These are phyloP conservation scores for Gamarada debralockiae DNA, from an alignment of 495 filamentous ascomycete genomes.

Conservation along the genomic window DNA sequence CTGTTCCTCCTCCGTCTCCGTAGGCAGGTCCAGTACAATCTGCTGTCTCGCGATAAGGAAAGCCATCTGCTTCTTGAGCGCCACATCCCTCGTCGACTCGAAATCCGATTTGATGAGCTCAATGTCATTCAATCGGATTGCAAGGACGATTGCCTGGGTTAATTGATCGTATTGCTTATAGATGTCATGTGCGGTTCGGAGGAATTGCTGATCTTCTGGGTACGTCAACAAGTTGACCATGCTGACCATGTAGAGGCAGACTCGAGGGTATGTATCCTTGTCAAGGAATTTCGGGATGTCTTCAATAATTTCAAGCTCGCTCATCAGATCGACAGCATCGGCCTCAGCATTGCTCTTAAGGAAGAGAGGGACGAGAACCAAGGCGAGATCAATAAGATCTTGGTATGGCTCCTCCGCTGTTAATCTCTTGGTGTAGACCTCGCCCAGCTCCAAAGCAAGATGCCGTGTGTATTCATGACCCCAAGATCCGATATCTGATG, in stretches of 20 bases:
- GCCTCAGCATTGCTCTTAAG: conserved; percentile 96
- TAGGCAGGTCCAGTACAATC: conserved; percentile 68
- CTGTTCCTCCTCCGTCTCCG: conserved; percentile 61
- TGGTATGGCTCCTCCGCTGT: conserved; percentile 53
- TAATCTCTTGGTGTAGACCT: conserved; percentile 78
- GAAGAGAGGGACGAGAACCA: conserved; percentile 88
- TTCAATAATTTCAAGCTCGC: conserved; percentile 94
- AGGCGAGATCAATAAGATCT: conserved; percentile 78
- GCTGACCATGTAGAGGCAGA: conserved; percentile 97
- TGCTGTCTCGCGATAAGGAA: conserved; percentile 90
- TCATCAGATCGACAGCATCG: conserved; percentile 94
- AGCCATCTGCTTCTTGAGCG: conserved; percentile 89
- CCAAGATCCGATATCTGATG: conserved; percentile 92
- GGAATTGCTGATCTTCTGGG: conserved; percentile 93
- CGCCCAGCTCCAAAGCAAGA: conserved; percentile 90
- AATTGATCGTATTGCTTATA: conserved; percentile 90
- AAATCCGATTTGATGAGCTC: conserved; percentile 78
- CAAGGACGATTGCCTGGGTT: conserved; percentile 88
- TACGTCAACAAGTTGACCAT: conserved; percentile 98
- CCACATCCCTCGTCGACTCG: conserved; percentile 70
- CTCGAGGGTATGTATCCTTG: conserved; percentile 87
- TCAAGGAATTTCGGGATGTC: conserved; percentile 86
- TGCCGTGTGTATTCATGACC: conserved; percentile 98
- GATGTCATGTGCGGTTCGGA: conserved; percentile 83
- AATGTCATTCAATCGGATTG: conserved; percentile 86